phyloP scores from a whole-genome alignment of 1,284 basidiomycete genomes.

The Marasmius sp. region DNA sequence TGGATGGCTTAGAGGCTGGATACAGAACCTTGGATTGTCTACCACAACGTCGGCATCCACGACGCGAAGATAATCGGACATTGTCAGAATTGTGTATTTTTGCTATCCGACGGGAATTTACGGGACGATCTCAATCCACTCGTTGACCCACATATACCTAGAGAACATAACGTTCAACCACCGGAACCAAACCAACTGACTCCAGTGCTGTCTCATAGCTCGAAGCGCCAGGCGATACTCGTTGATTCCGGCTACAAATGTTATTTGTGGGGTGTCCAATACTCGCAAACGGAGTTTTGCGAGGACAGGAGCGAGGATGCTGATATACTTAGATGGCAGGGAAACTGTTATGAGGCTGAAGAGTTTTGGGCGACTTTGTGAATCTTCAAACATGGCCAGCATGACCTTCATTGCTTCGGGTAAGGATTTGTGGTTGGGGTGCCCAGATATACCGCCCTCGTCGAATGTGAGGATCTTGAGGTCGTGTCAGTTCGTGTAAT shows the following conservation, averaged over 20 bases:
- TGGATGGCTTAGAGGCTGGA: constrained; percentile 42
- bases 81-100: neutral
- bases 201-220: constrained; percentile 76
- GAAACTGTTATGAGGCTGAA: constrained; percentile 66
- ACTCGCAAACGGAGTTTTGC: constrained; percentile 38
- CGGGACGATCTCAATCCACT: constrained; percentile 54
- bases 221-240: constrained; percentile 60
- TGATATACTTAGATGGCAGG: constrained; percentile 60
- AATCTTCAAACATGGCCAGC: constrained; percentile 28
- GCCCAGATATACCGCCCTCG: constrained; percentile 73
- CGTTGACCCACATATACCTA: constrained; percentile 91
- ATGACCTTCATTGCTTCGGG: constrained; percentile 53
- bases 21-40: constrained; percentile 30
- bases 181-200: constrained; percentile 89
- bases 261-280: constrained; percentile 3
- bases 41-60: neutral
- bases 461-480: constrained; percentile 92
- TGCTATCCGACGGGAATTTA: neutral
- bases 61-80: neutral
- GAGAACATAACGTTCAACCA: constrained; percentile 85
- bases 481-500: constrained; percentile 1
- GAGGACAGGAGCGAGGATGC: constrained; percentile 46
- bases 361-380: constrained; percentile 36
- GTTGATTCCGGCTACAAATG: constrained; percentile 53
- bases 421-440: constrained; percentile 88